These are phyloP conservation scores for Calonectria ilicicola DNA, from an alignment of 2,329 filamentous ascomycete genomes.

Conservation along the genomic window DNA sequence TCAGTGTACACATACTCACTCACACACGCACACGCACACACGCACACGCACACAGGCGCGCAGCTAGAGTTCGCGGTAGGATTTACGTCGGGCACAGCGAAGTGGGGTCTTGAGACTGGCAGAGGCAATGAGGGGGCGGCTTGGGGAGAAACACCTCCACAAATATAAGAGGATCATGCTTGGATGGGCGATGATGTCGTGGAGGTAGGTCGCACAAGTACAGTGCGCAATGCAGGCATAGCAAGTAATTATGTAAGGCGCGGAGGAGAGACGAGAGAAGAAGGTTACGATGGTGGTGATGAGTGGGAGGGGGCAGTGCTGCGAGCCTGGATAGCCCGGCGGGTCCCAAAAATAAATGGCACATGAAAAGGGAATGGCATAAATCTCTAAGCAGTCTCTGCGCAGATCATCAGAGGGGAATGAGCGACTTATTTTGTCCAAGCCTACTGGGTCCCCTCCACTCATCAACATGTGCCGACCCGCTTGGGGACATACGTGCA, in stretches of 20 bases:
- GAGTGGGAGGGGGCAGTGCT: slow-evolving; percentile 11
- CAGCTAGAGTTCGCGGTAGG: background rate
- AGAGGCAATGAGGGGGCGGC: background rate
- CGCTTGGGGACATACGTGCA: slow-evolving; percentile 5
- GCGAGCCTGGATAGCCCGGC: background rate
- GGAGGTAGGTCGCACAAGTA: slow-evolving; percentile 5
- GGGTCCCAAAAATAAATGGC: background rate
- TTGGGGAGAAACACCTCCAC: slow-evolving; percentile 5
- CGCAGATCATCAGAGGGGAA: background rate
- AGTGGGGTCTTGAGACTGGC: background rate
- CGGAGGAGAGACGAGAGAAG: slow-evolving; percentile 1
- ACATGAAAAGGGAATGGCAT: background rate
- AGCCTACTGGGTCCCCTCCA: background rate
- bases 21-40: too few species aligned
- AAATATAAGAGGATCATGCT: background rate
- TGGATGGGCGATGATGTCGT: background rate
- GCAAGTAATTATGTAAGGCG: slow-evolving; percentile 1
- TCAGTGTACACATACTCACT: too few species aligned
- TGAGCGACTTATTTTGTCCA: background rate
- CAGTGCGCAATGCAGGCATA: background rate
- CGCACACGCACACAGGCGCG: background rate
- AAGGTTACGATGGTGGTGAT: slow-evolving; percentile 8
- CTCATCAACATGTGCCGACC: background rate
- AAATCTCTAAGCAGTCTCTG: background rate
- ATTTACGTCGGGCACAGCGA: background rate